These are phyloP conservation scores for Chytriomyces confervae DNA, from an alignment of 192 early-diverging fungal genomes.

Conservation along the genomic window DNA sequence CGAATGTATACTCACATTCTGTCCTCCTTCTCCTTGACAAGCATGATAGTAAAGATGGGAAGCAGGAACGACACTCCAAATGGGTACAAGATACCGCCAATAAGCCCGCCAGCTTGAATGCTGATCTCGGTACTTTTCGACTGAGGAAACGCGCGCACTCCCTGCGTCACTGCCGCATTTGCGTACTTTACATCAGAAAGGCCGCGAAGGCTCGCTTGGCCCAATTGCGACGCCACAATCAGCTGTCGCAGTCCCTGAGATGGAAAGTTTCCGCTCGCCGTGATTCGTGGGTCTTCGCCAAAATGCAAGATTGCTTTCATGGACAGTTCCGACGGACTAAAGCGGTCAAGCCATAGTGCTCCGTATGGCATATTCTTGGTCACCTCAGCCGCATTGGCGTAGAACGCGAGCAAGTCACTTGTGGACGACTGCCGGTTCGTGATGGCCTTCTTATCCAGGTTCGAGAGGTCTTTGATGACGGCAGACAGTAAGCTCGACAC, in stretches of 20 bases:
- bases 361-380: conserved; percentile 63
- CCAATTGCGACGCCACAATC: conserved; percentile 48
- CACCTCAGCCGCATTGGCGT: conserved; percentile 27
- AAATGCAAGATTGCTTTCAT: conserved; percentile 43
- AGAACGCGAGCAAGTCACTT: conserved; percentile 26
- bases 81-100: conserved; percentile 74
- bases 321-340: conserved; percentile 46
- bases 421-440: not conserved
- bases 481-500: conserved; percentile 28
- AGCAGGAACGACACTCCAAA: conserved; percentile 78
- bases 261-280: conserved; percentile 57
- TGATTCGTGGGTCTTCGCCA: conserved; percentile 55
- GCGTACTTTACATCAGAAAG: conserved; percentile 36
- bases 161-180: conserved; percentile 66
- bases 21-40: conserved; percentile 79
- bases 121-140: conserved; percentile 47
- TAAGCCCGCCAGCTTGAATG: conserved; percentile 60
- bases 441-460: conserved; percentile 43
- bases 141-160: conserved; percentile 67
- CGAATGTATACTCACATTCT: conserved; percentile 43
- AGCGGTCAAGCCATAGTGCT: conserved; percentile 55
- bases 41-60: conserved; percentile 69
- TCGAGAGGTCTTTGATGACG: conserved; percentile 39
- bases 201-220: conserved; percentile 47
- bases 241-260: conserved; percentile 58